These are phyloP conservation scores for Immersiella caudata DNA, from an alignment of 495 filamentous ascomycete genomes.

Conservation along the genomic window DNA sequence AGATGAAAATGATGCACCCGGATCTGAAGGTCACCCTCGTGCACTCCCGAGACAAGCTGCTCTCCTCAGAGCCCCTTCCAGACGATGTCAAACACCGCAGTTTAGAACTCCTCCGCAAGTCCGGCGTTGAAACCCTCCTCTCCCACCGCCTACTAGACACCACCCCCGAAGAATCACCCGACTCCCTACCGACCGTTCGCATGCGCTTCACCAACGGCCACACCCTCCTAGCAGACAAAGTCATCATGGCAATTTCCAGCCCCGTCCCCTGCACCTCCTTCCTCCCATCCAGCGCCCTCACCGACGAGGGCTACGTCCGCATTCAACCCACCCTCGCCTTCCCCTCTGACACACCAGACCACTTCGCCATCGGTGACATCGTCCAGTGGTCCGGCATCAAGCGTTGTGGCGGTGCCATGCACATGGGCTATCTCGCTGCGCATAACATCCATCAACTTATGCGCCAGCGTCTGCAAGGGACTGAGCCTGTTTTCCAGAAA, in stretches of 20 bases:
- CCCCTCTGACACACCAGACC: conserved; percentile 46
- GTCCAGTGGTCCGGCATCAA: conserved; percentile 69
- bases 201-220: conserved; percentile 60
- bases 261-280: conserved; percentile 57
- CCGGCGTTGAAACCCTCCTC: conserved; percentile 61
- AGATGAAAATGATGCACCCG: conserved; percentile 64
- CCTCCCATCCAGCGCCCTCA: conserved; percentile 51
- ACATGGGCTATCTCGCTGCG: conserved; percentile 63
- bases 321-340: conserved; percentile 57
- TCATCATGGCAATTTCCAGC: conserved; percentile 63
- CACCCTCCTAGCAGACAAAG: conserved; percentile 54
- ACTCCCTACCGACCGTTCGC: conserved; percentile 33
- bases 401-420: conserved; percentile 69
- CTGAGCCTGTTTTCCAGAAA: conserved; percentile 46
- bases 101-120: conserved; percentile 52
- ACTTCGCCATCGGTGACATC: conserved; percentile 62
- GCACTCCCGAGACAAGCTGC: conserved; percentile 64
- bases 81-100: conserved; percentile 63
- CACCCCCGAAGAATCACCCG: conserved; percentile 37
- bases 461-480: conserved; percentile 39
- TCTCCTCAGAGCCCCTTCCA: conserved; percentile 68
- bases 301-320: conserved; percentile 60
- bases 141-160: conserved; percentile 44
- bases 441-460: conserved; percentile 65
- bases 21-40: conserved; percentile 62